Conservation (phyloP, 495 filamentous ascomycete species). For the Podospora pseudoanserina region DNA sequence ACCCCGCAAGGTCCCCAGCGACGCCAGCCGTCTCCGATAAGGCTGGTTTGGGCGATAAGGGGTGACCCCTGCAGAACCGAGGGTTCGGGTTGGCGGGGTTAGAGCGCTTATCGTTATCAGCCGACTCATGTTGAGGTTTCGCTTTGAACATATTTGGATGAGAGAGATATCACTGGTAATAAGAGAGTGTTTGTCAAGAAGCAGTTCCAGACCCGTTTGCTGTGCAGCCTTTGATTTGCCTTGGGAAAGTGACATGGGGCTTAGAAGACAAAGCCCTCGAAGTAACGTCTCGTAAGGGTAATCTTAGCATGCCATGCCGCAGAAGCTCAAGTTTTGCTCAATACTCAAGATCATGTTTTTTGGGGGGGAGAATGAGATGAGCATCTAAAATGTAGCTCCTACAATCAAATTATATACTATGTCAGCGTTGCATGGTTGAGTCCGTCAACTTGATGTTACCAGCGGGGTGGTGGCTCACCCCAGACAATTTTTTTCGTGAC, state of each 20-base stretch:
- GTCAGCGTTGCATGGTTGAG: background rate
- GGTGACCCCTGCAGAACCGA: background rate
- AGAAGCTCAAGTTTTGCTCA: background rate
- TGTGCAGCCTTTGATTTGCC: background rate
- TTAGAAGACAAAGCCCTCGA: background rate
- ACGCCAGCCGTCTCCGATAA: background rate
- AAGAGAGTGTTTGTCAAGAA: background rate
- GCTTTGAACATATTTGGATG: background rate
- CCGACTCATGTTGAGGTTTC: background rate
- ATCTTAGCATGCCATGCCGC: background rate
- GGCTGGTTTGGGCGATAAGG: background rate
- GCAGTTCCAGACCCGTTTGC: background rate
- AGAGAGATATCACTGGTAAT: background rate
- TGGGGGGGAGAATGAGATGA: background rate
- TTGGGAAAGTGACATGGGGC: background rate
- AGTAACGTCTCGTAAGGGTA: background rate
- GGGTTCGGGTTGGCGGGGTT: slow-evolving; percentile 1
- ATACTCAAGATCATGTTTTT: background rate
- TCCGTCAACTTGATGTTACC: background rate
- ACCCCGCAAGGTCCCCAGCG: slow-evolving; percentile 3
- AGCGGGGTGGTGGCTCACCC: background rate
- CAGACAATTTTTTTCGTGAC: background rate
- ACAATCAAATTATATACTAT: background rate
- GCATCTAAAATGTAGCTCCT: background rate
- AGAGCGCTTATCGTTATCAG: background rate